phyloP scores from a whole-genome alignment of 2,329 filamentous ascomycete species.

The Plenodomus tracheiphilus region DNA sequence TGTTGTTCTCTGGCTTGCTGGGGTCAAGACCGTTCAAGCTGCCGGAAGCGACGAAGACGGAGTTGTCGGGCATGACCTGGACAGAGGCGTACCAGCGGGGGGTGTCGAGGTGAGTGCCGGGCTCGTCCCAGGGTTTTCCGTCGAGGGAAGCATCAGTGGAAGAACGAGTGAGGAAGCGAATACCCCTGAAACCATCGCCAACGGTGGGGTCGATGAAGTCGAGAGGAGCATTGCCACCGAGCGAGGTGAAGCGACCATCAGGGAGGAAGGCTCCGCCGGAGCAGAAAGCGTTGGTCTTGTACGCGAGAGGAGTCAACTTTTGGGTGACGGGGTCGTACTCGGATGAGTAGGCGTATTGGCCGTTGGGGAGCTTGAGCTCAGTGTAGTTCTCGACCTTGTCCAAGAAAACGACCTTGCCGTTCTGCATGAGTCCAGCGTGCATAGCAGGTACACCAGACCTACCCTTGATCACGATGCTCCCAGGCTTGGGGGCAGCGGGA shows the following conservation, averaged over 20 bases:
- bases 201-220: conserved; percentile 61
- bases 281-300: conserved; percentile 65
- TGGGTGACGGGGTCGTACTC: conserved; percentile 61
- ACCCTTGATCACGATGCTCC: conserved; percentile 55
- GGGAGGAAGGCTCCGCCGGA: conserved; percentile 62
- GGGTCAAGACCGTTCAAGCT: conserved; percentile 63
- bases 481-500: conserved; percentile 50
- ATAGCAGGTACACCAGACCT: conserved; percentile 65
- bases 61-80: conserved; percentile 61
- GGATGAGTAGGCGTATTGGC: conserved; percentile 62
- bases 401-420: conserved; percentile 62
- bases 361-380: conserved; percentile 57
- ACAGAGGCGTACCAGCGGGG: conserved; percentile 65
- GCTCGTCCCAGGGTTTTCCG: conserved; percentile 58
- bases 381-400: conserved; percentile 68
- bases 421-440: conserved; percentile 63
- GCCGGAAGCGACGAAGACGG: conserved; percentile 63
- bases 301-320: conserved; percentile 51
- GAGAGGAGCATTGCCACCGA: conserved; percentile 63
- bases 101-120: conserved; percentile 57
- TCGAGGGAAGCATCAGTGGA: conserved; percentile 50
- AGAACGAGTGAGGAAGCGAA: conserved; percentile 59
- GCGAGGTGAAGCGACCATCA: conserved; percentile 58
- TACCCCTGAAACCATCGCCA: conserved; percentile 60
- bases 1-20: conserved; percentile 60